phyloP scores from a whole-genome alignment of 345 rosid species.

The Linum trigynum region DNA sequence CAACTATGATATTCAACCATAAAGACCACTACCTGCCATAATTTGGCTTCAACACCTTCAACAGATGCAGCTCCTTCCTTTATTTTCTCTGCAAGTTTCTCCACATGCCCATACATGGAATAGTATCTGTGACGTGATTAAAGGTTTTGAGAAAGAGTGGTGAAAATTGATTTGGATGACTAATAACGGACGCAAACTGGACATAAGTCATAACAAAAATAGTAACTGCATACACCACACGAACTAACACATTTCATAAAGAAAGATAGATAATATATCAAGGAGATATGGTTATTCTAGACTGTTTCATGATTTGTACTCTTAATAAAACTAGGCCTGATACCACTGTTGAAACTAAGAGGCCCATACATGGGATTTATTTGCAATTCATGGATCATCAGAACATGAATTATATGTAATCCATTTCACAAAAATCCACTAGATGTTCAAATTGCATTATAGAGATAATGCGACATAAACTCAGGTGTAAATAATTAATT shows the following conservation, averaged over 20 bases:
- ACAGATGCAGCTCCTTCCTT: constrained; percentile 87
- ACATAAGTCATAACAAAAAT: neutral
- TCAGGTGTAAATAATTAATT: no score
- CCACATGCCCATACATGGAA: constrained; percentile 96
- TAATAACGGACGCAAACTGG: neutral
- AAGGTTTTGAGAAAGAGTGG: constrained; percentile 6
- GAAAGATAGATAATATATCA: neutral
- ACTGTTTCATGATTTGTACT: neutral
- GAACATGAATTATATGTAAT: no score
- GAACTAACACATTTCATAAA: neutral
- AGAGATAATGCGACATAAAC: no score
- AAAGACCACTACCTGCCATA: constrained; percentile 61
- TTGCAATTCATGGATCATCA: no score
- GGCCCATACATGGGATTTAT: no score
- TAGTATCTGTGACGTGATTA: constrained; percentile 51
- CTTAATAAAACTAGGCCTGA: neutral
- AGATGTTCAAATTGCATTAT: no score
- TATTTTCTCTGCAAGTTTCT: constrained; percentile 84
- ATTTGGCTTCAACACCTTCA: constrained; percentile 89
- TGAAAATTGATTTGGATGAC: neutral
- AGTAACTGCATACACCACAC: no score
- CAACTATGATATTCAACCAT: no score
- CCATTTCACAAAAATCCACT: no score
- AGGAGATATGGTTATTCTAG: neutral
- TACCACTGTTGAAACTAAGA: no score